A percentile compares a stretch with the other conserved stretches of the same genome.
Conservation (phyloP, 768 basidiomycete species). For the Boletellus ananiceps region DNA sequence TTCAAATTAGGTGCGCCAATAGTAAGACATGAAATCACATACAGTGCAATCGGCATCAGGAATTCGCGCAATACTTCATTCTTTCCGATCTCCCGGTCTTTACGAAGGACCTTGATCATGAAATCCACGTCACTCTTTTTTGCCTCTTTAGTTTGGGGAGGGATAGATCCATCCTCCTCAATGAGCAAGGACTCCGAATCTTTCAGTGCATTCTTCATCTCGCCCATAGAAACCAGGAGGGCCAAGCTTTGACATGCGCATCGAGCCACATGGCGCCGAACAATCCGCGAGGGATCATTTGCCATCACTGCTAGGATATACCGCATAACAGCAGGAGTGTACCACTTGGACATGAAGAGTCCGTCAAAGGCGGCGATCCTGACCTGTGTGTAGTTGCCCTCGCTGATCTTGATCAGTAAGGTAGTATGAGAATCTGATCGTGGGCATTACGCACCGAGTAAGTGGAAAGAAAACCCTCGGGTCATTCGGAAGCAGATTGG, state of each 20-base stretch:
- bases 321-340: slow-evolving; percentile 75
- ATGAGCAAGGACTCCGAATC: slow-evolving; percentile 76
- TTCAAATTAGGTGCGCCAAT: not conserved
- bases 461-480: slow-evolving; percentile 78
- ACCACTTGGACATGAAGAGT: slow-evolving; percentile 85
- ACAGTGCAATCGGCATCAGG: slow-evolving; percentile 81
- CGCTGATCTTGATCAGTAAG: slow-evolving; percentile 44
- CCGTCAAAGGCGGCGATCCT: slow-evolving; percentile 93
- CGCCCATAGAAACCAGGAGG: slow-evolving; percentile 82
- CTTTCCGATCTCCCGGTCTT: slow-evolving; percentile 81
- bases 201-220: slow-evolving; percentile 73
- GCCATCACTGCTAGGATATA: slow-evolving; percentile 87
- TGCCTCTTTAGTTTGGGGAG: slow-evolving; percentile 65
- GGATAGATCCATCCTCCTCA: slow-evolving; percentile 77
- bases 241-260: slow-evolving; percentile 84
- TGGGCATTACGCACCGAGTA: slow-evolving; percentile 59
- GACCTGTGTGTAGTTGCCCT: slow-evolving; percentile 91
- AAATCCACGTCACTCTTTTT: slow-evolving; percentile 81
- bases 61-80: slow-evolving; percentile 75
- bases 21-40: slow-evolving; percentile 24
- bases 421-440: not conserved
- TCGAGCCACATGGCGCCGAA: slow-evolving; percentile 85
- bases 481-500: slow-evolving; percentile 74
- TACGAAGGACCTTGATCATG: slow-evolving; percentile 82
- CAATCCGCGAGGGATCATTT: slow-evolving; percentile 73